Evolutionary conservation across 2,329 filamentous ascomycete genomes (phyloP), one percentile per base, ranked within the genome.

Genomic region (Grosmannia clavigera): DNA sequence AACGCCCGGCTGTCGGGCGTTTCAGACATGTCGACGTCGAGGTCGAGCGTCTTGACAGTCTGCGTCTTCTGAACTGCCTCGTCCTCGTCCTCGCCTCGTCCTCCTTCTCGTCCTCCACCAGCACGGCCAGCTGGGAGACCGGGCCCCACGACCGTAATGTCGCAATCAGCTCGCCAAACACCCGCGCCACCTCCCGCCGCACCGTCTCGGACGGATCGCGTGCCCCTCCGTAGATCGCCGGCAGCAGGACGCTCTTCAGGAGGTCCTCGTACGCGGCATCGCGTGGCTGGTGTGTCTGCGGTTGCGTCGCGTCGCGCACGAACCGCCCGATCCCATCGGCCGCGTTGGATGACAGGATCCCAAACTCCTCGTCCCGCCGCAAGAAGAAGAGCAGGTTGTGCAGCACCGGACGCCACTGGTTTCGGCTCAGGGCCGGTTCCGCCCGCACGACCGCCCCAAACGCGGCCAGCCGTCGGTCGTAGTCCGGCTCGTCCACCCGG

Each of bases 381-480:
- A 96, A 86, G 68, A 87, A 94, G 72, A 86, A 97, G 2, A 96
- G 78, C 75, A 95, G 82, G 68, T 97, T 99, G 73, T 92, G 88
- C 12, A 97, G 74, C 25, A 99, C 73, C 6, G 94, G 92, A 58
- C 86, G 81, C 92, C 94, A 99, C 71, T 96, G 88, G 61, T 81
- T 81, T 1, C 84, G 74, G 0, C 81, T 85, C 62, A 92, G 83
- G 33, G 33, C 33, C 0, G 29, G 70, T 70, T 40, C 3, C 9
- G 48, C 19, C 50, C 82, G 80, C 43, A 86, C 88, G 63, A 97
- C 85, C 9, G 74, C 70, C 61, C 80, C 85, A 73, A 94, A 97
- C 3, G 90, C 91, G 55, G 79, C 75, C 6, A 95, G 79, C 19
- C 94, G 86, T 60, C 82, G 83, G 65, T 95, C 88, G 68, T 95